Base-by-base conservation (phyloP, 164 flowering plant genomes). In the Nelumbo lutea region DNA sequence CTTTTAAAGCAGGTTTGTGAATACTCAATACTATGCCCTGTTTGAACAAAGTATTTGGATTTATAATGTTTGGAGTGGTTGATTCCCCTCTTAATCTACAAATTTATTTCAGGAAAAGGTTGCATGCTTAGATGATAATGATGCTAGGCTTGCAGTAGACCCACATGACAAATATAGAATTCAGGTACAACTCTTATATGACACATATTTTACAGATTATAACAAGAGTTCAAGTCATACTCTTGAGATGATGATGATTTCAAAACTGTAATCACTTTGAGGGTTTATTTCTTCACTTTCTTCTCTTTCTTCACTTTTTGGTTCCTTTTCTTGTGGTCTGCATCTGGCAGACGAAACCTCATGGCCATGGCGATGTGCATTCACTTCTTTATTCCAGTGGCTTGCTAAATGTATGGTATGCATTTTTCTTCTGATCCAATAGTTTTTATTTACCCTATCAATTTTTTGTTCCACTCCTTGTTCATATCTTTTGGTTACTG, bases 361-460 rank as follows among this genome's bases (percentile, higher is more conserved):
- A 93, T 78, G 99, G 99, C 57, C 99, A 96, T 80, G 99, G 99
- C 45, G 99, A 96, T 82, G 99, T 96, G 68, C 99, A 96, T 76
- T 71, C 96, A 71, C 97, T 96, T 75, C 91, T 96, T 58, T 90
- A 86, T 75, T 90, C 98, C 38, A 89, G 93, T 66, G 95, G 96
- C 61, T 85, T 93, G 77, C 85, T 96, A 43, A 83, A 82, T 59
- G 59, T 10, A 62, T 96, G 99, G 99, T 93, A 86, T 55, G 76
- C 27, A 27, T 42, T 6, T 66, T 72, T 27, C 52, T 41, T 73
- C 59, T 62, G 14, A 52, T n/a, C 43, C 27, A 15, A 58, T 65
- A 27, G 50, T 65, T 27, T 27, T 27, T 27, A 27, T 27, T 58
- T 58, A 38, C 42, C 61, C n/a, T 58, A 27, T 38, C 53, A 3